Base-by-base conservation (phyloP, 2,329 filamentous ascomycete species). In the Venturia asperata region DNA sequence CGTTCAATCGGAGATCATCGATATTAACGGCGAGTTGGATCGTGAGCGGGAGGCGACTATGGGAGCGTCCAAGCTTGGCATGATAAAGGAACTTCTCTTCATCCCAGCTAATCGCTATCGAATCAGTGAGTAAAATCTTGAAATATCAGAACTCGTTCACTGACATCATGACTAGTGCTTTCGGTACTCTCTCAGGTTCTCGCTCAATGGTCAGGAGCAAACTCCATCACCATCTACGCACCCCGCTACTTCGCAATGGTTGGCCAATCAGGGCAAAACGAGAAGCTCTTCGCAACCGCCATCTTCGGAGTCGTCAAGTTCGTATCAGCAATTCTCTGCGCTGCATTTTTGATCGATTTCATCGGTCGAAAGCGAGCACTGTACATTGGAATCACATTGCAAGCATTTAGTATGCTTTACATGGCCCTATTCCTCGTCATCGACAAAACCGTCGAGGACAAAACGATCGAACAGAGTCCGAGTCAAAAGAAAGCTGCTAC, bases 251-350 rank as follows among this genome's bases (percentile, higher is more conserved):
- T 93, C 74, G 80, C 79, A 10, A 81, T 92, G 66, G 82, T 92
- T 47, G 90, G 89, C 5, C 85, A 89, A 60, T 84, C 81, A 0
- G 88, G 89, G 9, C 81, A 82, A 56, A 82, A 86, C 56, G 87
- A 91, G 74, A 85, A 85, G 64, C 82, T 92, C 0, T 85, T 92
- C 45, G 84, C 89, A 17, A 92, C 88, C 0, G 88, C 85, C 3
- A 84, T 93, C 62, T 91, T 92, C 64, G 89, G 89, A 55, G 83
- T 91, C 63, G 80, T 91, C 70, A 92, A 92, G 72, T 83, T 92
- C 64, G 73, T 84, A 7, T 82, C 87, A 0, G 84, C 87, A 17
- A 72, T 92, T 41, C 69, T 84, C 47, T 92, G 89, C 73, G 89
- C 89, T 0, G 80, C 92, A 63, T 91, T 92, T 81, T 82, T 92